These are phyloP conservation scores for Backusella morwellensis DNA, from an alignment of 192 early-diverging fungal genomes.

Conservation along the genomic window DNA sequence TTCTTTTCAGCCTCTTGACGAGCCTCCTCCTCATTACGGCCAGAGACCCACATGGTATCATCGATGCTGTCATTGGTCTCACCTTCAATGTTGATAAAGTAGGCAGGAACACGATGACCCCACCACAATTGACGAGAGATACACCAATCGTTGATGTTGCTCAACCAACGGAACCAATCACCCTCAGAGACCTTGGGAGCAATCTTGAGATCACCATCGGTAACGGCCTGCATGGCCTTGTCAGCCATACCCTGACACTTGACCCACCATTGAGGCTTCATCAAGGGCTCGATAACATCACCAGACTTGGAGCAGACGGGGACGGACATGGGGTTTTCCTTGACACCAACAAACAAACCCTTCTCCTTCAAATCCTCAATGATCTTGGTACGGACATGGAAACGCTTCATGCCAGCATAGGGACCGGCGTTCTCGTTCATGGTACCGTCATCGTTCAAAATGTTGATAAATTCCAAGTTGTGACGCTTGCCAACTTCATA, in stretches of 20 bases:
- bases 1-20: constrained; percentile 66
- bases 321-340: constrained; percentile 91
- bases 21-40: constrained; percentile 76
- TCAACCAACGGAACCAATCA: constrained; percentile 97
- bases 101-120: constrained; percentile 96
- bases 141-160: constrained; percentile 97
- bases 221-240: constrained; percentile 78
- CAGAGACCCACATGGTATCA: constrained; percentile 84
- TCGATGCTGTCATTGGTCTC: constrained; percentile 52
- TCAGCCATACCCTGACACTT: constrained; percentile 85
- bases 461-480: constrained; percentile 92
- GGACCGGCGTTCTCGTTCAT: constrained; percentile 88
- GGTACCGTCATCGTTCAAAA: constrained; percentile 96
- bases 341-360: constrained; percentile 83
- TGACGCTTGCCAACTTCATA: constrained; percentile 95
- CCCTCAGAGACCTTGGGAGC: constrained; percentile 80
- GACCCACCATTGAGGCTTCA: constrained; percentile 99
- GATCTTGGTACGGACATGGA: constrained; percentile 89
- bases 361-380: constrained; percentile 84
- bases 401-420: constrained; percentile 88
- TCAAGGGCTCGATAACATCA: constrained; percentile 94
- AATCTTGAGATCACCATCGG: constrained; percentile 80
- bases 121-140: constrained; percentile 99
- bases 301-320: constrained; percentile 86
- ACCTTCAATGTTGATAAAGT: constrained; percentile 85